Evolutionary conservation across 2,329 filamentous ascomycete species (phyloP).

Genomic region (Clonostachys chloroleuca): DNA sequence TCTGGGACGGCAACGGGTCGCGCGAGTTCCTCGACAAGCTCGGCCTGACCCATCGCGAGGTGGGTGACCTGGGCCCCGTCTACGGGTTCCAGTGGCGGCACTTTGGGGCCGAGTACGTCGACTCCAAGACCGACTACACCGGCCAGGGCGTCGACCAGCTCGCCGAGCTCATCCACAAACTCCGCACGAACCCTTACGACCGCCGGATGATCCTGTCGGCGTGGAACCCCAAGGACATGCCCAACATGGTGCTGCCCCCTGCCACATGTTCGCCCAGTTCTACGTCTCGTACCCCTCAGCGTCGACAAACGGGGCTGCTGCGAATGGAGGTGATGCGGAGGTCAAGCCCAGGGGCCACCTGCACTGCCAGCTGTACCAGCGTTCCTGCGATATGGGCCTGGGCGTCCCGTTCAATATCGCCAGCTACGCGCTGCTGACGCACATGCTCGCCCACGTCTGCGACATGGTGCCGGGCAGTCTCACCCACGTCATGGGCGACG

Average conservation of each 20-base stretch:
- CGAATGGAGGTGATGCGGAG: slow-evolving; percentile 20
- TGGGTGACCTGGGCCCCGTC: slow-evolving; percentile 88
- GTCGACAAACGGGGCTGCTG: slow-evolving; percentile 1
- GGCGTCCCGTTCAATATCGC: slow-evolving; percentile 98
- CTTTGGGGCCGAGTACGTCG: slow-evolving; percentile 87
- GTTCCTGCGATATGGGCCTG: slow-evolving; percentile 94
- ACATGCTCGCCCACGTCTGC: slow-evolving; percentile 89
- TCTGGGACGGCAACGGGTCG: slow-evolving; percentile 97
- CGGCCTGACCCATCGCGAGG: slow-evolving; percentile 75
- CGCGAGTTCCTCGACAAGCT: slow-evolving; percentile 85
- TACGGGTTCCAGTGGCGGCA: slow-evolving; percentile 99
- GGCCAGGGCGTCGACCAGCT: slow-evolving; percentile 92
- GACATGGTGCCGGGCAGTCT: slow-evolving; percentile 81
- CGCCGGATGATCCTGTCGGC: slow-evolving; percentile 85
- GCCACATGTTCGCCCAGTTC: slow-evolving; percentile 97
- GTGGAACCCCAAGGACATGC: slow-evolving; percentile 87
- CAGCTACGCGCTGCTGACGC: slow-evolving; percentile 86
- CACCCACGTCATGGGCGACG: slow-evolving; percentile 95
- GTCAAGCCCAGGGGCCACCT: slow-evolving; percentile 63
- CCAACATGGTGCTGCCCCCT: slow-evolving; percentile 87
- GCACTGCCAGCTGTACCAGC: slow-evolving; percentile 87
- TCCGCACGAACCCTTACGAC: slow-evolving; percentile 81
- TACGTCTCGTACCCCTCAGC: slow-evolving; percentile 71
- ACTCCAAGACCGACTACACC: slow-evolving; percentile 75
- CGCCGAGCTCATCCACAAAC: slow-evolving; percentile 81